Base-by-base conservation (phyloP, 805 yeast species). In the Candida oleophila region DNA sequence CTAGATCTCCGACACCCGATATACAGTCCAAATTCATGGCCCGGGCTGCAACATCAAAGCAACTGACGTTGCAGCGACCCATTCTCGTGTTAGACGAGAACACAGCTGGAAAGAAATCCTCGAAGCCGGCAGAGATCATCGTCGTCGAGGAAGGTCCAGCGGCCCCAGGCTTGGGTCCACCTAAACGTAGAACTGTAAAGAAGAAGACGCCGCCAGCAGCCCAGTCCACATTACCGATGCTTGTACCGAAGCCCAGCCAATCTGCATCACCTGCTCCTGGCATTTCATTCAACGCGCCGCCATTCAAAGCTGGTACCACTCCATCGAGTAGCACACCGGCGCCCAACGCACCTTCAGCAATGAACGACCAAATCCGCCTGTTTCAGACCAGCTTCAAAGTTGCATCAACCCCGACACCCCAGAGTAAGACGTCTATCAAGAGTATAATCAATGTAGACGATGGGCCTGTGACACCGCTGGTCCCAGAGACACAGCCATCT, bases 391-490 rank as follows among this genome's bases (percentile, higher is more conserved):
- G 40, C 18, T 42, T 42, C 32, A 33, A 42, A 22, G 8, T 42
- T n/a, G 18, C n/a, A 5, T 22, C 37, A 14, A 44, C 49, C 22
- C n/a, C 43, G 22, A 28, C 43, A 15, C 32, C 42, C 4, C 53
- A 49, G n/a, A 66, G 63, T 54, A 68, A 61, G 43, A 62, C 76
- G 0, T 68, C 74, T 4, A 72, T 72, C 22, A 67, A 63, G 44
- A 66, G 74, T 12, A 65, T 72, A 37, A 71, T 72, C 45, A 72
- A 72, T 52, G 47, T 56, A 11, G 76, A 71, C 35, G 68, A 64
- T 33, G 65, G 54, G 39, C 54, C 59, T 3, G 59, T 53, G 7
- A 36, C 22, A 38, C 8, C 32, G 21, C 15, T 28, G 37, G 18
- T 25, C 41, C 3, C 35, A 20, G 35, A 30, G 12, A 15, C 38